These are phyloP conservation scores for Suillus subalutaceus DNA, from an alignment of 768 basidiomycete genomes.

Conservation along the genomic window DNA sequence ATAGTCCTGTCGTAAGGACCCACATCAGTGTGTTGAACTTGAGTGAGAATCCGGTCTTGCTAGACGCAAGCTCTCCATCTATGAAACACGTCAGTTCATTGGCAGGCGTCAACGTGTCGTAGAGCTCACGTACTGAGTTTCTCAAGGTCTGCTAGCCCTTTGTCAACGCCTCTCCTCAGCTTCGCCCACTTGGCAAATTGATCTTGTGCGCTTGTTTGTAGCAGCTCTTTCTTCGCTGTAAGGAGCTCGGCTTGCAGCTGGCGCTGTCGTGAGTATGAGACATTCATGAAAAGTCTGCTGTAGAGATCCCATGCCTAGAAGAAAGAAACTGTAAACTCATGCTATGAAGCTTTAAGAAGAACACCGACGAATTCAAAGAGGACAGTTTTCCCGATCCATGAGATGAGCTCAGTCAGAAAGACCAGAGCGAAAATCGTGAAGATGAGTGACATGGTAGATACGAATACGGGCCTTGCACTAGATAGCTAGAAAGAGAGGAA, in stretches of 20 bases:
- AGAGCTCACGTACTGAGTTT: constrained; percentile 74
- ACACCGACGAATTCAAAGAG: constrained; percentile 76
- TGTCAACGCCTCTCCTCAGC: constrained; percentile 87
- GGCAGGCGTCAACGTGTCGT: constrained; percentile 4
- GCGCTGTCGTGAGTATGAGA: constrained; percentile 58
- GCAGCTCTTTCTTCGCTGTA: constrained; percentile 78
- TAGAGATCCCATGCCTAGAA: constrained; percentile 76
- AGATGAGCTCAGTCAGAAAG: constrained; percentile 79
- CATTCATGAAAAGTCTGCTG: constrained; percentile 62
- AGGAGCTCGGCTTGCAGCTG: constrained; percentile 82
- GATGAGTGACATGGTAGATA: constrained; percentile 68
- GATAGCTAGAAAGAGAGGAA: background rate
- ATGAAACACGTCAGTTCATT: constrained; percentile 9
- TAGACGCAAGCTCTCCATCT: constrained; percentile 70
- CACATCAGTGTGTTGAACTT: constrained; percentile 78
- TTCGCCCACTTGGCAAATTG: constrained; percentile 99
- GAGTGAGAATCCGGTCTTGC: constrained; percentile 63
- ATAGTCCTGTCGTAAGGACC: constrained; percentile 84
- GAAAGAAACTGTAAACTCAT: constrained; percentile 7
- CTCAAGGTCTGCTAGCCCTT: constrained; percentile 88
- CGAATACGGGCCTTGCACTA: background rate
- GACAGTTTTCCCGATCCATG: constrained; percentile 88
- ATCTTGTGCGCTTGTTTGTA: constrained; percentile 92
- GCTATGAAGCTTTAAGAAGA: constrained; percentile 9
- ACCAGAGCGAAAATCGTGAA: constrained; percentile 82